Percentiles rank a stretch among this genome's conserved stretches.
phyloP scores from a whole-genome alignment of 495 filamentous ascomycete species.

The Apodospora peruviana region DNA sequence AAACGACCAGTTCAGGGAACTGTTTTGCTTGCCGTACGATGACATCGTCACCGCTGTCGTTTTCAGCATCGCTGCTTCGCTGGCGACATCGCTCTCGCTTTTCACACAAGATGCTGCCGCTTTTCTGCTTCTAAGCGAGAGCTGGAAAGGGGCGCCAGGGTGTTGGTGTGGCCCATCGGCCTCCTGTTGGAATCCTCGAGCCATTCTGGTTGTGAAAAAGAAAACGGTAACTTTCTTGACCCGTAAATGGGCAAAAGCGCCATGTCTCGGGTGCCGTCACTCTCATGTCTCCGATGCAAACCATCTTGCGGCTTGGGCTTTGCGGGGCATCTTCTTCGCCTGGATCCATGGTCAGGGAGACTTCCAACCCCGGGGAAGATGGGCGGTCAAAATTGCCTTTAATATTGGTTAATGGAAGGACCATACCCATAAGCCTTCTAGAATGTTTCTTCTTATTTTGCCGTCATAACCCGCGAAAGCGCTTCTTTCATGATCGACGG shows the following conservation, averaged over 20 bases:
- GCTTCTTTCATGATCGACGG: conserved; percentile 10
- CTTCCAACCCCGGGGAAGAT: background rate
- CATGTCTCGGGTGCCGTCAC: conserved; percentile 11
- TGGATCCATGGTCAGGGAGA: conserved; percentile 5
- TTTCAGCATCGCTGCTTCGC: too few species aligned
- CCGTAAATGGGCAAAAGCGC: background rate
- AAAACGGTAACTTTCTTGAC: too few species aligned
- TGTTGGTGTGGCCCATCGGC: too few species aligned
- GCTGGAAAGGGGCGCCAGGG: too few species aligned
- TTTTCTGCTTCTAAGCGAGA: too few species aligned
- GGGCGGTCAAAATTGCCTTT: background rate
- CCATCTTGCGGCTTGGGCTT: conserved; percentile 3
- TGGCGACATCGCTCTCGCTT: too few species aligned
- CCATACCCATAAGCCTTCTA: conserved; percentile 15
- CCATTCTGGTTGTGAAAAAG: too few species aligned
- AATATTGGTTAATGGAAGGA: conserved; percentile 1
- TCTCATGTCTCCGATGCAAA: conserved; percentile 7
- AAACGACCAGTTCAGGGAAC: too few species aligned
- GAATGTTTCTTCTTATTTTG: conserved; percentile 20
- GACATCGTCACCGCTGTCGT: too few species aligned
- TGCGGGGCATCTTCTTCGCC: conserved; percentile 1
- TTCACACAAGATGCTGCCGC: too few species aligned
- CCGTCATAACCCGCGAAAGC: conserved; percentile 4
- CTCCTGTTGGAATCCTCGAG: too few species aligned
- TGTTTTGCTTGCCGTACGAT: too few species aligned